Percentiles rank a stretch among this genome's conserved stretches.
Evolutionary conservation across 2,329 filamentous ascomycete genomes (phyloP).

Genomic region (Aspergillus tubingensis): DNA sequence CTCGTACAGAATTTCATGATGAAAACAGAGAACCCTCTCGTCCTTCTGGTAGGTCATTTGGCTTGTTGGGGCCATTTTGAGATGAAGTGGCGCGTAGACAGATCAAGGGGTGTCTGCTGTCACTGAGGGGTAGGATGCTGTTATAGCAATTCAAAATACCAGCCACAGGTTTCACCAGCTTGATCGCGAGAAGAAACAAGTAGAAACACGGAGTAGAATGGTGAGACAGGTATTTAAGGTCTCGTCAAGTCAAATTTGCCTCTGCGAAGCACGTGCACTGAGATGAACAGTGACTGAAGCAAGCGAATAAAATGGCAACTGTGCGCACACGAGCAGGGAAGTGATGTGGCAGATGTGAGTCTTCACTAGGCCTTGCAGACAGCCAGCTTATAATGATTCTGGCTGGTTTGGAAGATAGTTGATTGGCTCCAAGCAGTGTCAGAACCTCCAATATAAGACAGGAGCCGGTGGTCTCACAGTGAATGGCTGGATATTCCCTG

Average conservation of each 20-base stretch:
- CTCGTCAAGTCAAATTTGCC: neutral
- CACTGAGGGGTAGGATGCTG: constrained; percentile 1
- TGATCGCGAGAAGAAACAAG: neutral
- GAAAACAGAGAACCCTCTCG: constrained; percentile 94
- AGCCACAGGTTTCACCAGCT: neutral
- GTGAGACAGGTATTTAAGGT: neutral
- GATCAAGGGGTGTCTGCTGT: neutral
- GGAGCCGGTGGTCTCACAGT: neutral
- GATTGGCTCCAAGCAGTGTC: neutral
- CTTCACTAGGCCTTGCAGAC: neutral
- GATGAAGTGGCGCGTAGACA: neutral
- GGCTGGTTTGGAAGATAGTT: neutral
- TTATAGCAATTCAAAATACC: neutral
- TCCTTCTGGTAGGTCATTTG: constrained; percentile 67
- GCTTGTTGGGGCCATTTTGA: constrained; percentile 60
- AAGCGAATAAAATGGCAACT: neutral
- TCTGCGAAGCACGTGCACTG: constrained; percentile 6
- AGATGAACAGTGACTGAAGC: neutral
- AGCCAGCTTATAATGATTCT: neutral
- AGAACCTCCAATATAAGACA: neutral
- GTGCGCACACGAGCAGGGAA: neutral
- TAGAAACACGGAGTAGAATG: neutral
- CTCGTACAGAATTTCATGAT: constrained; percentile 95
- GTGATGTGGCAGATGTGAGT: neutral
- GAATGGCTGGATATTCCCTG: neutral